Conservation (phyloP, 1,284 basidiomycete genomes). For the Ceratobasidium sp. region DNA sequence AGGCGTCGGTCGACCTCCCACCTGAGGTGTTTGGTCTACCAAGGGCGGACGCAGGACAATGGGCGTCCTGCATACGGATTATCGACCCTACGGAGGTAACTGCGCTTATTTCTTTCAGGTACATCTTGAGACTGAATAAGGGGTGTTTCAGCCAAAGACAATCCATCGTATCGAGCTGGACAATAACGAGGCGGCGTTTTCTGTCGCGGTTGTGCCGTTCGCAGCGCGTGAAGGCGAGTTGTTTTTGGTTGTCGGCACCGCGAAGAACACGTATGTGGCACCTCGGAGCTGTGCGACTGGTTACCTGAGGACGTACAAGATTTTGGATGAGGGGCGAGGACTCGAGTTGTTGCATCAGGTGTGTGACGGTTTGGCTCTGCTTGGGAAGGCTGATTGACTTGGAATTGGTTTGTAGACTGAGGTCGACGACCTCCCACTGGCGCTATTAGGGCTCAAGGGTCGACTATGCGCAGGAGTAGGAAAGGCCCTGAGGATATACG, state of each 20-base stretch:
- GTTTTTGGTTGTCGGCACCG: slow-evolving; percentile 93
- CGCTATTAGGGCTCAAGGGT: slow-evolving; percentile 75
- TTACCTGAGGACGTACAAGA: no score
- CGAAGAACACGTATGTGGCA: slow-evolving; percentile 83
- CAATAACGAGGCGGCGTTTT: slow-evolving; percentile 96
- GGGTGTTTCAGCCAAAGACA: slow-evolving; percentile 70
- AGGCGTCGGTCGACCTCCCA: slow-evolving; percentile 82
- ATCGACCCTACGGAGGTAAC: slow-evolving; percentile 87
- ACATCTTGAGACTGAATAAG: slow-evolving; percentile 3
- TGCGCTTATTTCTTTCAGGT: slow-evolving; percentile 32
- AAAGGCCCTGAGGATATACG: no score
- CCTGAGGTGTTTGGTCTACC: slow-evolving; percentile 86
- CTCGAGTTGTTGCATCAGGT: no score
- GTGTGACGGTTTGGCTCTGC: no score
- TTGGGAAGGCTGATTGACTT: no score
- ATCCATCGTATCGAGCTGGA: slow-evolving; percentile 83
- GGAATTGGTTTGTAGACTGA: not conserved
- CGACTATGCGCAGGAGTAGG: slow-evolving; percentile 77
- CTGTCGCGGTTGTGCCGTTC: slow-evolving; percentile 90
- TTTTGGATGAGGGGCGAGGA: no score
- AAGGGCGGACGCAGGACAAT: slow-evolving; percentile 89
- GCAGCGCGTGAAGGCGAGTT: slow-evolving; percentile 80
- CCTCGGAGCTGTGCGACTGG: slow-evolving; percentile 91
- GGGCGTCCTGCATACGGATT: slow-evolving; percentile 94
- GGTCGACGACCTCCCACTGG: no score